Conservation (phyloP, 2,329 filamentous ascomycete species). For the Moelleriella libera region DNA sequence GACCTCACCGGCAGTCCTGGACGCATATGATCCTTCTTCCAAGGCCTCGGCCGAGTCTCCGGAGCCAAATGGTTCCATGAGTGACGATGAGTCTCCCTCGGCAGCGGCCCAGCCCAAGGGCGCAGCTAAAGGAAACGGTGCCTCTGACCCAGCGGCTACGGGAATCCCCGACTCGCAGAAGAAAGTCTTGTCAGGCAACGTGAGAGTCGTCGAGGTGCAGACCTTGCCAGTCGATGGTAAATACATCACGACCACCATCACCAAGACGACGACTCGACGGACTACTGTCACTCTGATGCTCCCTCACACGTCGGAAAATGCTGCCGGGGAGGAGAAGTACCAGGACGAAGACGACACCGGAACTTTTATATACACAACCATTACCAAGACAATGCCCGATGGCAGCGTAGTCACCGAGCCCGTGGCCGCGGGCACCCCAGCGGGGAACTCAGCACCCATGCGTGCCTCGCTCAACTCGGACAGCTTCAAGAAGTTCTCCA, state of each 20-base stretch:
- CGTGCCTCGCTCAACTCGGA: not conserved
- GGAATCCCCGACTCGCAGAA: not conserved
- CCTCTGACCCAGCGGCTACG: not conserved
- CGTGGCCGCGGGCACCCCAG: not conserved
- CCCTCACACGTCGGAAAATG: constrained; percentile 2
- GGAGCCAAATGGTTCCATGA: not conserved
- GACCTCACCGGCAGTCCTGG: not conserved
- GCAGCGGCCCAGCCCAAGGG: not conserved
- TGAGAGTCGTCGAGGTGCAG: not conserved
- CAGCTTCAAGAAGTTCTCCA: constrained; percentile 1
- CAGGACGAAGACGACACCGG: not conserved
- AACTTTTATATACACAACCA: not conserved
- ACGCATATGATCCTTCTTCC: not conserved
- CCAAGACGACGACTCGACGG: constrained; percentile 5
- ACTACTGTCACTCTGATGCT: constrained; percentile 7
- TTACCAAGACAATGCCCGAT: not conserved
- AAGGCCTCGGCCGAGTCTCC: not conserved
- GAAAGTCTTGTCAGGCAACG: not conserved
- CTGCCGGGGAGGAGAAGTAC: not conserved
- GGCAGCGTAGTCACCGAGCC: not conserved
- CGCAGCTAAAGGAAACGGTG: not conserved
- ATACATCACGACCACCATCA: constrained; percentile 9
- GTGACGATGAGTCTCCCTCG: not conserved
- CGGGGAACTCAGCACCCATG: not conserved
- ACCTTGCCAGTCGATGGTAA: constrained; percentile 5